A percentile compares a stretch with the other conserved stretches of the same genome.
Conservation (phyloP, 2,329 filamentous ascomycete species). For the Cordyceps militaris region DNA sequence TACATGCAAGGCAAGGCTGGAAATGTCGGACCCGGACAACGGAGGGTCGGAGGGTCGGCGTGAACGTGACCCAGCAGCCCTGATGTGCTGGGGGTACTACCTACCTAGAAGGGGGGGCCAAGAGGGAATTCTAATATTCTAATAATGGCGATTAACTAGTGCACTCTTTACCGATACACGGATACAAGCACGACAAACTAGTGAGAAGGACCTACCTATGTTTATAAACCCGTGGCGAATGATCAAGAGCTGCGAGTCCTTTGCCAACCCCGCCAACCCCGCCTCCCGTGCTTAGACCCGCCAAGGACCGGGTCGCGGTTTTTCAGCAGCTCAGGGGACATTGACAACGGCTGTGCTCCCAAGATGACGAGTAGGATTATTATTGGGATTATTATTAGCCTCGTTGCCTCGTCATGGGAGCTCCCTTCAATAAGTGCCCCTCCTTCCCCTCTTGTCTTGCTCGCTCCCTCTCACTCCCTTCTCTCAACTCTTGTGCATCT, state of each 20-base stretch:
- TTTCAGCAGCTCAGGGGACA: conserved; percentile 10
- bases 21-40: background rate
- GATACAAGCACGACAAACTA: too few relatives aligned
- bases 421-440: conserved; percentile 2
- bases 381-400: background rate
- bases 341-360: too few relatives aligned
- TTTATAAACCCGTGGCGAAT: too few relatives aligned
- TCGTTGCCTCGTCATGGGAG: background rate
- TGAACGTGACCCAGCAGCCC: too few relatives aligned
- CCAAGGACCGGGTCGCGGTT: conserved; percentile 2
- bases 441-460: background rate
- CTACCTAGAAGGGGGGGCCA: too few relatives aligned
- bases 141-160: too few relatives aligned
- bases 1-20: background rate
- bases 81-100: too few relatives aligned
- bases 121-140: too few relatives aligned
- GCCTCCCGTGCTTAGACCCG: background rate
- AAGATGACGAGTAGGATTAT: too few relatives aligned
- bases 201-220: too few relatives aligned
- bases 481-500: background rate
- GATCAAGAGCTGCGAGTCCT: too few relatives aligned
- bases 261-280: background rate
- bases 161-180: too few relatives aligned
- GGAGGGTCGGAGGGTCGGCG: background rate
- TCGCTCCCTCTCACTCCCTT: background rate